phyloP scores from a whole-genome alignment of 176 grass and related monocot species.

The Bolboschoenus planiculmis region DNA sequence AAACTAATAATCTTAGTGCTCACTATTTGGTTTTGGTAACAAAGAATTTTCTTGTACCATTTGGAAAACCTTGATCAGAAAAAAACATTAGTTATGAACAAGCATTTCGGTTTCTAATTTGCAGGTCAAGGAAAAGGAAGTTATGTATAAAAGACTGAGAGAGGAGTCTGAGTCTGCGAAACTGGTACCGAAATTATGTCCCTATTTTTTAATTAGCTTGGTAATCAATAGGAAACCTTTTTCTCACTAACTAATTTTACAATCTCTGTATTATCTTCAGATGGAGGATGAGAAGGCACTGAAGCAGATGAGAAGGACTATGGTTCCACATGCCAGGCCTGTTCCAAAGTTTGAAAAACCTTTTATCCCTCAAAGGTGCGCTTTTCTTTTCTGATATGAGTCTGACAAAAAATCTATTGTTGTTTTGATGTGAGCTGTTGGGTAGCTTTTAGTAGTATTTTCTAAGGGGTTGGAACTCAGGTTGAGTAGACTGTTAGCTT shows the following conservation, averaged over 20 bases:
- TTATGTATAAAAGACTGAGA: slow-evolving; percentile 66
- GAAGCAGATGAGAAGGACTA: slow-evolving; percentile 76
- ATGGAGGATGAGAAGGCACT: slow-evolving; percentile 95
- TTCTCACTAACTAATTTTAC: background rate
- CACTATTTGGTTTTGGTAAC: too few relatives aligned
- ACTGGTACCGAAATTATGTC: slow-evolving; percentile 34
- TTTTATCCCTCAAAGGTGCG: slow-evolving; percentile 68
- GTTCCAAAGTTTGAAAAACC: slow-evolving; percentile 82
- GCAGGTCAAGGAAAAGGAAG: slow-evolving; percentile 67
- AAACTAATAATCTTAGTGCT: too few relatives aligned
- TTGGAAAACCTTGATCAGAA: too few relatives aligned
- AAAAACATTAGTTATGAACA: slow-evolving; percentile 8
- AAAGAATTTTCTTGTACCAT: too few relatives aligned
- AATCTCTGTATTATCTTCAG: slow-evolving; percentile 29
- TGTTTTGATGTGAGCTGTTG: background rate
- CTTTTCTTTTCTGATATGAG: slow-evolving; percentile 6
- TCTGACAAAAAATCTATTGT: background rate
- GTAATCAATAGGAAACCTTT: background rate
- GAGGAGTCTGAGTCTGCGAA: slow-evolving; percentile 78
- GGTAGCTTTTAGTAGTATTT: background rate
- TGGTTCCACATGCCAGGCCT: slow-evolving; percentile 82
- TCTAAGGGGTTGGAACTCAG: too few relatives aligned
- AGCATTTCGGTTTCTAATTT: background rate
- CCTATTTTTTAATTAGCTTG: background rate
- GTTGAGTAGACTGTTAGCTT: too few relatives aligned